Evolutionary conservation across 108 stramenopile species (phyloP).

Genomic region (Pseudonitzschia delicatissima): DNA sequence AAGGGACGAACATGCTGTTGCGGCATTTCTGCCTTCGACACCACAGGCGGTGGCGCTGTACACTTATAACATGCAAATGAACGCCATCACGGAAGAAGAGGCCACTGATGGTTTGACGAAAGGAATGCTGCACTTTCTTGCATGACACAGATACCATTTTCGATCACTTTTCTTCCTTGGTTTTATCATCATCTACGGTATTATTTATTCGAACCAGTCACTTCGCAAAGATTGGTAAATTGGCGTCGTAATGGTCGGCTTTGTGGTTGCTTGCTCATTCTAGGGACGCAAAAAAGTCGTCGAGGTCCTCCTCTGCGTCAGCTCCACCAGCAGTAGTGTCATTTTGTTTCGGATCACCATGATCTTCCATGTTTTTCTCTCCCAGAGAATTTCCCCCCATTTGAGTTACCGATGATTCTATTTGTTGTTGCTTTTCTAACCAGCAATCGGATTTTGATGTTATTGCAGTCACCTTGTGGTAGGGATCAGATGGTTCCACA

Average conservation of each 20-base stretch:
- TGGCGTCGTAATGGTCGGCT: no score
- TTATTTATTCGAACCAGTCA: no score
- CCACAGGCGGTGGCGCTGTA: not conserved
- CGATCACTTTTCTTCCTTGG: no score
- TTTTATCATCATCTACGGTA: no score
- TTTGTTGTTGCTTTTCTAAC: conserved; percentile 7
- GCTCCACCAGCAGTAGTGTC: not conserved
- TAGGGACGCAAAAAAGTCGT: conserved; percentile 71
- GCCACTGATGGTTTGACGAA: no score
- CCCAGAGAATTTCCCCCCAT: not conserved
- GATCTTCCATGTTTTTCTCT: not conserved
- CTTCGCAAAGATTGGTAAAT: no score
- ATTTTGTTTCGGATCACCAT: not conserved
- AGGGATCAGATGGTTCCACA: conserved; percentile 56
- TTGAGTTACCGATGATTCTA: not conserved
- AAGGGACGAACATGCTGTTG: not conserved
- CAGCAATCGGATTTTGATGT: not conserved
- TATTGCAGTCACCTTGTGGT: conserved; percentile 39
- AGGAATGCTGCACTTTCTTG: no score
- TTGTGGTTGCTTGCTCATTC: conserved; percentile 21
- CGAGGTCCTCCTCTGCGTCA: conserved; percentile 47
- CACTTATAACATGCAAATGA: not conserved
- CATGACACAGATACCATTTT: no score
- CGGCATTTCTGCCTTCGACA: not conserved
- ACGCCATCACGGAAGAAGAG: not conserved